Evolutionary conservation across 768 basidiomycete species (phyloP).

Genomic region (Termitomyces sp.): DNA sequence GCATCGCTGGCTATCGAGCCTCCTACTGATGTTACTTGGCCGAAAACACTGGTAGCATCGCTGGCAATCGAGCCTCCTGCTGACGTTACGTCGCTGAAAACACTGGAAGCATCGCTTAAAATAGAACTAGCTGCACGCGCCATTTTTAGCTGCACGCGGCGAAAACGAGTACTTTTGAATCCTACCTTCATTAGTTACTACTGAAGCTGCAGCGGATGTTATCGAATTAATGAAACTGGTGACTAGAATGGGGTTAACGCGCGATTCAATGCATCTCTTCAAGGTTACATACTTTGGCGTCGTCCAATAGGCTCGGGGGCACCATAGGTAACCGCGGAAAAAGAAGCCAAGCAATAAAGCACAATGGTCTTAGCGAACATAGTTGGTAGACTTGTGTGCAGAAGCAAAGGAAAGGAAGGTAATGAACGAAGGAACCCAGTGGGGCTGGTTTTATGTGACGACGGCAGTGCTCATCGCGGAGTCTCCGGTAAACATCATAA

Average conservation of each 20-base stretch:
- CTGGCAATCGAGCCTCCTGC: constrained; percentile 6
- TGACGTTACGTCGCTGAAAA: constrained; percentile 18
- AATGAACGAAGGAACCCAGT: constrained; percentile 11
- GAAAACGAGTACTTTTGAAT: background rate
- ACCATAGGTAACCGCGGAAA: constrained; percentile 29
- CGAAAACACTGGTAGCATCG: too few species aligned
- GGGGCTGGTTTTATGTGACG: background rate
- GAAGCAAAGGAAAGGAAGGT: background rate
- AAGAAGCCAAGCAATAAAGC: constrained; percentile 30
- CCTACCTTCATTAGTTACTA: constrained; percentile 25
- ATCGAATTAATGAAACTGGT: constrained; percentile 32
- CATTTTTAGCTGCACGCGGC: background rate
- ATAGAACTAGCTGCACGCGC: constrained; percentile 26
- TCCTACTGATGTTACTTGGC: constrained; percentile 18
- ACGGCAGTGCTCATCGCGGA: constrained; percentile 1
- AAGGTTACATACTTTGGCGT: constrained; percentile 38
- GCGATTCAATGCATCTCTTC: background rate
- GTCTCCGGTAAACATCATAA: too few species aligned
- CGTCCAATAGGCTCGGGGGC: constrained; percentile 28
- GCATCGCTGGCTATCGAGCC: background rate
- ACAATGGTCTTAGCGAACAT: constrained; percentile 39
- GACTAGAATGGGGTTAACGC: constrained; percentile 21
- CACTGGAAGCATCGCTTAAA: too few species aligned
- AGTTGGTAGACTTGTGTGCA: constrained; percentile 5
- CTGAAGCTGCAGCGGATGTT: constrained; percentile 29